Base-by-base conservation (phyloP, 1,284 basidiomycete genomes). In the Coniferiporia sulphurascens region DNA sequence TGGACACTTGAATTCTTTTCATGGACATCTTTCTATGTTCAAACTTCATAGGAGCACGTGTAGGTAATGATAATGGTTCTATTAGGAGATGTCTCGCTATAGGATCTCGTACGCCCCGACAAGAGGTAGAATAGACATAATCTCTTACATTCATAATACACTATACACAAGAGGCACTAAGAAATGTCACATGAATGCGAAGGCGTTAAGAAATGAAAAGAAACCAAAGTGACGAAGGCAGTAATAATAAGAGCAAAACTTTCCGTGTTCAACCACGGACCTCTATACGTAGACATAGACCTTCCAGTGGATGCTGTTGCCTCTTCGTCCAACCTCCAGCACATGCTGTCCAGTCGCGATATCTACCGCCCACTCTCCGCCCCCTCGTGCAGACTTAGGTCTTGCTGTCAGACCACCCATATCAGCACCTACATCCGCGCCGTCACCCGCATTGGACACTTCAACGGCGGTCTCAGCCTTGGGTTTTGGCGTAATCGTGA, bases 321-420 rank as follows among this genome's bases (percentile, higher is more conserved):
- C 61, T 38, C 59, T 62, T 48, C 52, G 35, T 4, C 49, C 53
- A 22, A 62, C 44, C 21, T 62, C 61, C 21, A 62, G 58, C 43
- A 59, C 43, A 48, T 62, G 61, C 9, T 49, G 52, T 6, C 61
- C 61, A 5, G 48, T 27, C 38, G 44, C n/a, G 13, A 59, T 19
- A n/a, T 52, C 53, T 22, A 62, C 38, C 5, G 22, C 32, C 61
- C 61, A 62, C n/a, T 59, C 53, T 13, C 38, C 61, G n/a, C 45
- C 46, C 9, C 35, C 34, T 13, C 50, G 48, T 27, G 22, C 36
- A 22, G 22, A 13, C 48, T 35, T 59, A 13, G 36, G 17, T 22
- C 36, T 48, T 8, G 10, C 43, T 3, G 22, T 17, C 10, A 8
- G 13, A 12, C 3, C 50, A 5, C 48, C 55, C 48, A 15, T 36